Conservation (phyloP, 805 yeast species). For the Schwanniomyces pseudopolymorphus region DNA sequence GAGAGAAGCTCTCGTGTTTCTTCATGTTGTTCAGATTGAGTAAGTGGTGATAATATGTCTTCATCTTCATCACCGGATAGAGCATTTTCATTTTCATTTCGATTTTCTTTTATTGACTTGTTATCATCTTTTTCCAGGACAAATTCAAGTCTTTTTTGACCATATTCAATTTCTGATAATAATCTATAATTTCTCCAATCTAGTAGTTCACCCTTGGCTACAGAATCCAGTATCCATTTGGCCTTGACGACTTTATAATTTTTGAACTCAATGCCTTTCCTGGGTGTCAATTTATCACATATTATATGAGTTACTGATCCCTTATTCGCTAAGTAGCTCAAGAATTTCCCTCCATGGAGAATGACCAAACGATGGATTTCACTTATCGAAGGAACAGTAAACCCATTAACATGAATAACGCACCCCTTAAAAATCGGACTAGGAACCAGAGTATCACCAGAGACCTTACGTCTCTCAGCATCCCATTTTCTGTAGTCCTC, state of each 20-base stretch:
- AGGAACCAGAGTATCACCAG: constrained; percentile 16
- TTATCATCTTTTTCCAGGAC: not conserved
- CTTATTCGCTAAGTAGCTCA: constrained; percentile 68
- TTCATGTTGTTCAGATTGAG: constrained; percentile 3
- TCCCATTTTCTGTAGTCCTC: constrained; percentile 52
- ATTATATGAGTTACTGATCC: constrained; percentile 80
- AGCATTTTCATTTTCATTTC: too few species aligned
- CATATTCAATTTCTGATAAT: constrained; percentile 51
- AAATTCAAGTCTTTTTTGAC: constrained; percentile 45
- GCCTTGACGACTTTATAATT: constrained; percentile 79
- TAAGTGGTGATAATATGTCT: not conserved
- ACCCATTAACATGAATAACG: constrained; percentile 80
- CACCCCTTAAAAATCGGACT: constrained; percentile 59
- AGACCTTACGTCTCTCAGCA: constrained; percentile 27
- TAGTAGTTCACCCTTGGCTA: constrained; percentile 45
- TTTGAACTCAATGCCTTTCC: constrained; percentile 63
- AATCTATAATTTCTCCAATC: constrained; percentile 71
- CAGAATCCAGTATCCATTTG: constrained; percentile 73
- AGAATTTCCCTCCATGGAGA: constrained; percentile 75
- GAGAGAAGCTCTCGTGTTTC: constrained; percentile 1
- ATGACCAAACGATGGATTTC: constrained; percentile 71
- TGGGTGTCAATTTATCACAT: constrained; percentile 75
- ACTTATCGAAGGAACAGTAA: constrained; percentile 76
- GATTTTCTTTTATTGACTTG: too few species aligned
- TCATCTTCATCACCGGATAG: constrained; percentile 2